phyloP scores from a whole-genome alignment of 331 rosid species.

The Stylosanthes scabra region DNA sequence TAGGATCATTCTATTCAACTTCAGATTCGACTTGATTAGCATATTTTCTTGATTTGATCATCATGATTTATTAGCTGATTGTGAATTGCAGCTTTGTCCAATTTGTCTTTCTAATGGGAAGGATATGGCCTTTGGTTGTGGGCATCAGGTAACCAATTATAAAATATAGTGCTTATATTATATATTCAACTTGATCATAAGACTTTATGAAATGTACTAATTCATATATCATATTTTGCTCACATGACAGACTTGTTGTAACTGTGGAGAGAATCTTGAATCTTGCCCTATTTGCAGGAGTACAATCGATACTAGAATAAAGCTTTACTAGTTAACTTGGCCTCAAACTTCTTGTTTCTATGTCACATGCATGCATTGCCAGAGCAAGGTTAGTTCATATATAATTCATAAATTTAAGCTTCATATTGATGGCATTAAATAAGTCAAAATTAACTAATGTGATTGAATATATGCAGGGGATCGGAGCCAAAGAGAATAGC shows the following conservation, averaged over 20 bases:
- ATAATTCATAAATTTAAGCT: not conserved
- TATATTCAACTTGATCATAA: conserved; percentile 22
- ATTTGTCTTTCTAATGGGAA: conserved; percentile 68
- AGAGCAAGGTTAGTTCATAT: conserved; percentile 15
- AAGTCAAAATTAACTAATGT: conserved; percentile 1
- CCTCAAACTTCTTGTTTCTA: conserved; percentile 6
- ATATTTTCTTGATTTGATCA: conserved; percentile 14
- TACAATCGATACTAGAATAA: conserved; percentile 68
- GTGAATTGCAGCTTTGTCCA: conserved; percentile 68
- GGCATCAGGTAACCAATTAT: conserved; percentile 71
- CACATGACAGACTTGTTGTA: conserved; percentile 77
- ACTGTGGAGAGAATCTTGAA: conserved; percentile 74
- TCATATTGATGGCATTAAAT: conserved; percentile 11
- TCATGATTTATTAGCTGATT: conserved; percentile 18
- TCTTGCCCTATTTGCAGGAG: conserved; percentile 84
- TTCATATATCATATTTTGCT: not conserved
- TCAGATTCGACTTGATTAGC: conserved; percentile 2
- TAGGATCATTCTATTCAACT: conserved; percentile 28
- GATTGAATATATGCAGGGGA: conserved; percentile 10
- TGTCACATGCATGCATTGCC: conserved; percentile 15
- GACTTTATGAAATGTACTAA: not conserved
- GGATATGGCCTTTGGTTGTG: conserved; percentile 86
- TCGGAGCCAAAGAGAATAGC: conserved; percentile 31
- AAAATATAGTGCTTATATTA: conserved; percentile 4
- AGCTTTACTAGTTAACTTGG: conserved; percentile 54